A percentile compares a stretch with the other conserved stretches of the same genome.
Evolutionary conservation across 768 basidiomycete species (phyloP).

Genomic region (Dentipellis fragilis): DNA sequence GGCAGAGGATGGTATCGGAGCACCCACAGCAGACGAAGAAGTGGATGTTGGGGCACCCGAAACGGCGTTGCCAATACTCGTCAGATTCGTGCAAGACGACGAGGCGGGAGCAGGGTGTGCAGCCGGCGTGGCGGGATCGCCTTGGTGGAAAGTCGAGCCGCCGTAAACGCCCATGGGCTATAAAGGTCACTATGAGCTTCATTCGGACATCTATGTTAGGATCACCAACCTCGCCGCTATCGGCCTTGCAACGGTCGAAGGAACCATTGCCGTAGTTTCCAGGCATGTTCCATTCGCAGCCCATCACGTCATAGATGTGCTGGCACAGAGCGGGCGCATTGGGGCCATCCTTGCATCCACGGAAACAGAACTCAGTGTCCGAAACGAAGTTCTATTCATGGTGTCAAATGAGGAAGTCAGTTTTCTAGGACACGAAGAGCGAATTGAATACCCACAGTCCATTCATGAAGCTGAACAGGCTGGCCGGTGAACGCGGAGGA

Average conservation of each 20-base stretch:
- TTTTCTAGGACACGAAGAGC: background rate
- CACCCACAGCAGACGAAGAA: background rate
- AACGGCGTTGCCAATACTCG: constrained; percentile 38
- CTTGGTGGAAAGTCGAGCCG: constrained; percentile 57
- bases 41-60: background rate
- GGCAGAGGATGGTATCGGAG: background rate
- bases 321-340: constrained; percentile 46
- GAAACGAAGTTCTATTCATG: constrained; percentile 48
- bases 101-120: constrained; percentile 49
- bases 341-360: constrained; percentile 49
- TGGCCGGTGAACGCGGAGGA: constrained; percentile 50
- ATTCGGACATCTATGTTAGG: background rate
- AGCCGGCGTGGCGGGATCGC: constrained; percentile 41
- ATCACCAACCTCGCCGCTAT: constrained; percentile 34
- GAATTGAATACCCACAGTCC: constrained; percentile 53
- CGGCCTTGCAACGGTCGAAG: constrained; percentile 38
- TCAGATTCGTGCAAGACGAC: constrained; percentile 44
- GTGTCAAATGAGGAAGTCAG: constrained; percentile 2
- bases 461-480: constrained; percentile 53
- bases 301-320: constrained; percentile 48
- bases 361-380: constrained; percentile 56
- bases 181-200: background rate
- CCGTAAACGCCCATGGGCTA: constrained; percentile 66
- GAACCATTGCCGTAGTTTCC: constrained; percentile 30
- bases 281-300: constrained; percentile 57